Percentiles rank a stretch among this genome's conserved stretches.
These are phyloP conservation scores for Exophiala mesophila DNA, from an alignment of 2,329 filamentous ascomycete genomes.

Conservation along the genomic window DNA sequence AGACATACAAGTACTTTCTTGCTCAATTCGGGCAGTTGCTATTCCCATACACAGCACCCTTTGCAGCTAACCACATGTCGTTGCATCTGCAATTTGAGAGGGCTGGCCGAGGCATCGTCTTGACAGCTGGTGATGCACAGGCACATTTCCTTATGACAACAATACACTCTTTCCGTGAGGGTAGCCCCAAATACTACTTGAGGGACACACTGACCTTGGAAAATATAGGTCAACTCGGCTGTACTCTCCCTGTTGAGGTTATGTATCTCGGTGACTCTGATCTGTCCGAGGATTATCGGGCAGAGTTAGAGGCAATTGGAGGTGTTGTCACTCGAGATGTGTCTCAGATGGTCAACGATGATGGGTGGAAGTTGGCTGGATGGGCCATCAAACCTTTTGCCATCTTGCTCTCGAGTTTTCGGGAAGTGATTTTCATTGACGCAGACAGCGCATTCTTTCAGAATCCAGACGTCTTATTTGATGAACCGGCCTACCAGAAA, in stretches of 20 bases:
- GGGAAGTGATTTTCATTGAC: slow-evolving; percentile 46
- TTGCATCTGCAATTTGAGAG: slow-evolving; percentile 40
- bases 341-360: slow-evolving; percentile 42
- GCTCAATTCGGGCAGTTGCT: slow-evolving; percentile 36
- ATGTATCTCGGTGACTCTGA: slow-evolving; percentile 40
- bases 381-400: slow-evolving; percentile 47
- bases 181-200: background rate
- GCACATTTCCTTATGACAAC: slow-evolving; percentile 42
- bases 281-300: slow-evolving; percentile 40
- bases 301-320: slow-evolving; percentile 39
- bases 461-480: slow-evolving; percentile 40
- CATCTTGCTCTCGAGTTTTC: slow-evolving; percentile 44
- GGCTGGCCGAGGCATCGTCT: slow-evolving; percentile 41
- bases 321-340: slow-evolving; percentile 44
- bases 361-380: slow-evolving; percentile 42
- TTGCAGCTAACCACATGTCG: slow-evolving; percentile 43
- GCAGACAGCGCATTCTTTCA: slow-evolving; percentile 43
- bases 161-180: slow-evolving; percentile 29
- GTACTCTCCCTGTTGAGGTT: slow-evolving; percentile 25
- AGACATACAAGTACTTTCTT: slow-evolving; percentile 40
- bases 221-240: slow-evolving; percentile 20
- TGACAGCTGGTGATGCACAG: slow-evolving; percentile 43
- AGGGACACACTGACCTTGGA: background rate
- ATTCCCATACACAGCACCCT: slow-evolving; percentile 33
- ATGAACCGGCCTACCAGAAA: slow-evolving; percentile 38